Percentiles rank a stretch among this genome's conserved stretches.
Evolutionary conservation across 306 rosid genomes (phyloP).

Genomic region (Trichosanthes truncata): DNA sequence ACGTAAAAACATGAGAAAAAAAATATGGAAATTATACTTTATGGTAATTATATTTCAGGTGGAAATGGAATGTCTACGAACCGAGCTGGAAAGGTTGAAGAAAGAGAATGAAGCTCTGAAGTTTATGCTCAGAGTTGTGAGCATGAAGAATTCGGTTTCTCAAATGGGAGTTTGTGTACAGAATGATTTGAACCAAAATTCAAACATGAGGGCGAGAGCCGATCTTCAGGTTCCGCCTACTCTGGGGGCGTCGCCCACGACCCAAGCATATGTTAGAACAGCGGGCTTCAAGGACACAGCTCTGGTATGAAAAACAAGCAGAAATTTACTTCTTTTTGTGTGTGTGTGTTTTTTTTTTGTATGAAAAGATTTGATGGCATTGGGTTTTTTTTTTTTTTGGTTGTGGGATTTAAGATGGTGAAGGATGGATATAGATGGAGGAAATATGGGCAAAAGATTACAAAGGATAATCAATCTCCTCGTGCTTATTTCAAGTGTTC

Average conservation of each 20-base stretch:
- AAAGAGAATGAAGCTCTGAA: background rate
- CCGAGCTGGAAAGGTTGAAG: background rate
- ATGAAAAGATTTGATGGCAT: background rate
- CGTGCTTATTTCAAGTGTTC: constrained; percentile 3
- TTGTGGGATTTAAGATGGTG: background rate
- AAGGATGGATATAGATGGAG: constrained; percentile 7
- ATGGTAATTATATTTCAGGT: background rate
- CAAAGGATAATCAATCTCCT: background rate
- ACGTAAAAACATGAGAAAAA: too few relatives aligned
- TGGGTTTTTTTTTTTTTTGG: background rate
- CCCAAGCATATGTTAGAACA: background rate
- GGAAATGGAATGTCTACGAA: background rate
- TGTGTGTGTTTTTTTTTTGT: background rate
- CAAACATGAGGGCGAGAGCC: background rate
- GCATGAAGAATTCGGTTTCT: background rate
- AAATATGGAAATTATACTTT: too few relatives aligned
- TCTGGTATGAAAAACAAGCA: background rate
- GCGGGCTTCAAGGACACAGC: background rate
- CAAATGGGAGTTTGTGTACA: background rate
- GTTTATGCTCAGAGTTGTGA: background rate
- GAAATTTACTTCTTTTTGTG: too few relatives aligned
- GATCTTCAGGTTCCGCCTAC: background rate
- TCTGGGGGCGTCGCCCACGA: background rate
- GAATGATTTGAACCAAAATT: background rate
- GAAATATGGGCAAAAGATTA: constrained; percentile 3